Base-by-base conservation (phyloP, 2,329 filamentous ascomycete species). In the Penicillium sp. region DNA sequence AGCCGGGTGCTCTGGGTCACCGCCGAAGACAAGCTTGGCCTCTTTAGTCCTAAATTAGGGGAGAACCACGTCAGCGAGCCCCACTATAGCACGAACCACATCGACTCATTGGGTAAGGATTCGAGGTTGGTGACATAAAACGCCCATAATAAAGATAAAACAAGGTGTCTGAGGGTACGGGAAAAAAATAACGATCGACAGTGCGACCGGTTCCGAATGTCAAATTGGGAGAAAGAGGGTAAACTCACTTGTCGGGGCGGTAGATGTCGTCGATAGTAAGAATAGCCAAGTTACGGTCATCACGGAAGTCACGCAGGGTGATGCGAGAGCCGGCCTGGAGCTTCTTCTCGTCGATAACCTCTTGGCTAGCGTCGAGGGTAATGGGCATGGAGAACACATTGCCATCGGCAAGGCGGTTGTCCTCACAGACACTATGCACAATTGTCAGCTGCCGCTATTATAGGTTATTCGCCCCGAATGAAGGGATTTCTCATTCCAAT, bases 311-410 rank as follows among this genome's bases (percentile, higher is more conserved):
- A 68, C 93, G 89, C 62, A 99, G 89, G 39, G 92, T 90, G 71
- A 97, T 82, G 67, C 92, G 87, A 56, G 88, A 83, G 53, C 92
- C 92, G 26, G 89, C 71, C 84, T 94, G 89, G 70, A 97, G 82
- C 61, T 85, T 86, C 32, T 88, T 74, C 67, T 87, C 82, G 63
- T 93, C 82, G 72, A 97, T 89, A 57, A 85, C 85, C 71, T 88
- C 78, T 74, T 91, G 81, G 63, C 83, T 85, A 60, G 95, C 81
- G 75, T 99, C 94, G 64, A 99, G 87, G 68, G 89, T 95, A 77
- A 99, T 97, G 70, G 94, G 94, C 79, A 99, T 99, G 77, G 86
- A 90, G 81, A 97, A 97, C 69, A 99, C 88, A 73, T 87, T 87
- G 74, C 94, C 94, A 78, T 91, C 87, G 57, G 86, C 86, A 57